Evolutionary conservation across 2,329 filamentous ascomycete genomes (phyloP).

Genomic region (Diaporthe sp.): DNA sequence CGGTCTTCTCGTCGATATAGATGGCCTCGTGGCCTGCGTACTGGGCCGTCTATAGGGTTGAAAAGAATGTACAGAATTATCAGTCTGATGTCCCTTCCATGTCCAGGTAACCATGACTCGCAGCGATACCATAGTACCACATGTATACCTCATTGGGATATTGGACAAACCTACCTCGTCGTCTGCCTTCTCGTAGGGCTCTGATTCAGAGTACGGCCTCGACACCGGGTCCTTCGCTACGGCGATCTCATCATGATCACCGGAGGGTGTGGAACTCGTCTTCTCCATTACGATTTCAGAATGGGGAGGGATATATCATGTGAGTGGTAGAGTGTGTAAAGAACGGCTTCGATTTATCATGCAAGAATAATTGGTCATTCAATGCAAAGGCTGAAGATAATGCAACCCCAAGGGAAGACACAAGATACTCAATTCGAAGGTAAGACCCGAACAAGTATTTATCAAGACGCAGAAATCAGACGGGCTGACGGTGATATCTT

Average conservation of each 20-base stretch:
- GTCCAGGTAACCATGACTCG: neutral
- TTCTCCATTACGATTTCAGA: neutral
- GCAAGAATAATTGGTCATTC: neutral
- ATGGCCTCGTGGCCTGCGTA: constrained; percentile 37
- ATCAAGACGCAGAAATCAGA: neutral
- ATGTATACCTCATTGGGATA: neutral
- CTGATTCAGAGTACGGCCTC: neutral
- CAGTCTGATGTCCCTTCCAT: neutral
- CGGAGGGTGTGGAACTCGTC: neutral
- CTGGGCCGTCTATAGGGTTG: neutral
- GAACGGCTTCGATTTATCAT: no score
- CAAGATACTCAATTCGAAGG: neutral
- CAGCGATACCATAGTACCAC: neutral
- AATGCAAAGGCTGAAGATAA: neutral
- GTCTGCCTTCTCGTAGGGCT: constrained; percentile 10
- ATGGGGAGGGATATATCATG: neutral
- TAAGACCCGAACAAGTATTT: neutral
- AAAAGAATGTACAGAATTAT: neutral
- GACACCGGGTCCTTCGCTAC: neutral
- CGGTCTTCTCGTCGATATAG: constrained; percentile 65
- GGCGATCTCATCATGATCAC: constrained; percentile 19
- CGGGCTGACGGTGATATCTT: neutral
- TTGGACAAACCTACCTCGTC: neutral
- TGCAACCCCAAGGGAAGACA: neutral
- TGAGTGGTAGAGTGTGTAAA: neutral